Evolutionary conservation across 2,329 filamentous ascomycete genomes (phyloP).

Genomic region (Aschersonia sp.): DNA sequence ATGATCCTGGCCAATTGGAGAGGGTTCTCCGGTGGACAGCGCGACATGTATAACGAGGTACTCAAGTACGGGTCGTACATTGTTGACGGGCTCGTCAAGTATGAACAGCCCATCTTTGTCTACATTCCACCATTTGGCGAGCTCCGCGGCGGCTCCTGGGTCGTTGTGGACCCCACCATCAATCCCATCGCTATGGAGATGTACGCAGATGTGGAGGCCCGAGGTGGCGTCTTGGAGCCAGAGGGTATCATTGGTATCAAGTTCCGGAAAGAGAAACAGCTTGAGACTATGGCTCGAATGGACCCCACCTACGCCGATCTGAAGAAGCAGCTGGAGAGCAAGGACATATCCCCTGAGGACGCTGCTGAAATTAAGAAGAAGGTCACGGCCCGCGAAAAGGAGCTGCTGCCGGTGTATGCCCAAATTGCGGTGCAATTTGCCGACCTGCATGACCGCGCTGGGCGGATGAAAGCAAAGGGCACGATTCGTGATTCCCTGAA

Average conservation of each 20-base stretch:
- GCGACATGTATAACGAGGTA: constrained; percentile 99
- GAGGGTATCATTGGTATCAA: constrained; percentile 99
- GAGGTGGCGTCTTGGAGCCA: constrained; percentile 92
- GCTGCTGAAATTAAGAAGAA: constrained; percentile 66
- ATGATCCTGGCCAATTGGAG: constrained; percentile 99
- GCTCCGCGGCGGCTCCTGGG: constrained; percentile 97
- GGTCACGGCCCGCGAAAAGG: constrained; percentile 74
- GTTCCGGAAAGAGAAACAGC: constrained; percentile 92
- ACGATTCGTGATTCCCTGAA: constrained; percentile 71
- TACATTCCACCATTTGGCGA: constrained; percentile 97
- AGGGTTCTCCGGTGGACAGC: constrained; percentile 98
- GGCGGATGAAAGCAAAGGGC: constrained; percentile 96
- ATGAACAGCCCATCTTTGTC: constrained; percentile 95
- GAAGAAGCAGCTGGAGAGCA: constrained; percentile 57
- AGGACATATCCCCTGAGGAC: constrained; percentile 55
- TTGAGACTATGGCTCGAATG: constrained; percentile 91
- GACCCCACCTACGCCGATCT: constrained; percentile 73
- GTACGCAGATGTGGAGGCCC: constrained; percentile 92
- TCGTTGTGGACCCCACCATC: constrained; percentile 97
- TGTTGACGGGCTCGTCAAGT: constrained; percentile 95
- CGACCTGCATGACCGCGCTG: constrained; percentile 90
- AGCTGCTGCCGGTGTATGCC: constrained; percentile 79
- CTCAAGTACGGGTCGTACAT: constrained; percentile 99
- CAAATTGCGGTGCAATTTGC: constrained; percentile 96
- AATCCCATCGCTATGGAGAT: constrained; percentile 97